phyloP scores from a whole-genome alignment of 352 stramenopile genomes.

The Phytophthora cajani region DNA sequence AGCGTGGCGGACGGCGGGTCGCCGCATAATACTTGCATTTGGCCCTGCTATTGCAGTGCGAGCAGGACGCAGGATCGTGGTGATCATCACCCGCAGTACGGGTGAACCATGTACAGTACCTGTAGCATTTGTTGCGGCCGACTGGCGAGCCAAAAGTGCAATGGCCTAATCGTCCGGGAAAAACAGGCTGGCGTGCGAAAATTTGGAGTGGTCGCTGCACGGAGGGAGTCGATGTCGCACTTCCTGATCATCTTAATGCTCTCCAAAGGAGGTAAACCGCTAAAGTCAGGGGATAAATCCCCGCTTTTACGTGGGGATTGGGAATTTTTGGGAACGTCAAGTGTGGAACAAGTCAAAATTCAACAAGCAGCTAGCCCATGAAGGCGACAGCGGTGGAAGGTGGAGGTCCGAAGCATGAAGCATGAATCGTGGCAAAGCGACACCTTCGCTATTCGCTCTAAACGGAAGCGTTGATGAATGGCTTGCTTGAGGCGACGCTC shows the following conservation, averaged over 20 bases:
- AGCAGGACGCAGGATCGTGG: not conserved
- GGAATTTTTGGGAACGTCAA: conserved; percentile 1
- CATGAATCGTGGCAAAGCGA: not conserved
- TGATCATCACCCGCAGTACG: not conserved
- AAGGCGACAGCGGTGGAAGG: not conserved
- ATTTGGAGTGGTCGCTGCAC: conserved; percentile 23
- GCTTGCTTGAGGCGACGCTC: not conserved
- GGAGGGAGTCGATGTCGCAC: conserved; percentile 3
- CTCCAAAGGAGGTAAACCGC: not conserved
- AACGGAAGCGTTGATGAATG: not conserved
- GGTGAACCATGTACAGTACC: no score
- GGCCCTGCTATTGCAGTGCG: not conserved
- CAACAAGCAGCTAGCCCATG: not conserved
- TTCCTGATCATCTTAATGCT: not conserved
- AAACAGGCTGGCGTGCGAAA: conserved; percentile 37
- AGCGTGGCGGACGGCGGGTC: not conserved
- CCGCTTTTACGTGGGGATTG: not conserved
- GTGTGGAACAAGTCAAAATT: conserved; percentile 10
- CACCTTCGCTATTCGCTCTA: conserved; percentile 1
- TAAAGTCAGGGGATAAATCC: not conserved
- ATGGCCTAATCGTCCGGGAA: conserved; percentile 6
- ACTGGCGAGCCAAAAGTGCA: conserved; percentile 9
- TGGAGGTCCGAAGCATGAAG: not conserved
- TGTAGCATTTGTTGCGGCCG: not conserved
- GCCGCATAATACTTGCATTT: not conserved